Percentiles rank a stretch among this genome's conserved stretches.
Conservation (phyloP, 495 filamentous ascomycete species). For the Penicillium alfredii region DNA sequence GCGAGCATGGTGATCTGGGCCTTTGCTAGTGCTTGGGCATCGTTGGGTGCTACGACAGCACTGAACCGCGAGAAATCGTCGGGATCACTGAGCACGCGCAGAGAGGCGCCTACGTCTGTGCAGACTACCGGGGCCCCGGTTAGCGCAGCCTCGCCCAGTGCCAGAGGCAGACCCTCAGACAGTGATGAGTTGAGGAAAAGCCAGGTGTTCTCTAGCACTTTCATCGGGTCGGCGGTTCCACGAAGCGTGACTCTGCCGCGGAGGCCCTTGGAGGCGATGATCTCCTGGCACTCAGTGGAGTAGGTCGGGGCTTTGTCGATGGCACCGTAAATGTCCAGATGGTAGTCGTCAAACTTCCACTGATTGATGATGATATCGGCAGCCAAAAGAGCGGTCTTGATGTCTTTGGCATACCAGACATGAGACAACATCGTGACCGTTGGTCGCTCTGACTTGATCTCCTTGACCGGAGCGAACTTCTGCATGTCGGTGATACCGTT, state of each 20-base stretch:
- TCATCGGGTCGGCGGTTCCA: constrained; percentile 51
- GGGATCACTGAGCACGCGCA: constrained; percentile 56
- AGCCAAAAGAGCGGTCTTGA: constrained; percentile 57
- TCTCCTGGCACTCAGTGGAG: constrained; percentile 56
- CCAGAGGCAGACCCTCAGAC: constrained; percentile 59
- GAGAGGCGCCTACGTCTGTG: constrained; percentile 59
- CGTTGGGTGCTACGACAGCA: constrained; percentile 58
- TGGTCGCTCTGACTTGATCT: constrained; percentile 50
- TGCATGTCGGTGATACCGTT: constrained; percentile 64
- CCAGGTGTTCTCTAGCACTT: constrained; percentile 57
- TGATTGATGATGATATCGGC: constrained; percentile 62
- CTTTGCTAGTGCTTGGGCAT: constrained; percentile 51
- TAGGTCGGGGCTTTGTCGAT: constrained; percentile 55
- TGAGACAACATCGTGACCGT: constrained; percentile 63
- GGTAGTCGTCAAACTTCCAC: constrained; percentile 60
- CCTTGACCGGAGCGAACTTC: constrained; percentile 53
- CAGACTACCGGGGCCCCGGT: constrained; percentile 60
- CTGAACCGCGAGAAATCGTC: constrained; percentile 53
- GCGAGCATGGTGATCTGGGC: constrained; percentile 58
- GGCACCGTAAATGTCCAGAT: constrained; percentile 58
- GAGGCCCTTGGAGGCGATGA: constrained; percentile 55
- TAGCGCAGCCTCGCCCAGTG: constrained; percentile 59
- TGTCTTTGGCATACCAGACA: constrained; percentile 61
- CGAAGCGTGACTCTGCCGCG: constrained; percentile 47
- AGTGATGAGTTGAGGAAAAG: constrained; percentile 64